Evolutionary conservation across 352 stramenopile genomes (phyloP), one percentile per base, ranked within the genome.

Genomic region (Phytophthora litchii): DNA sequence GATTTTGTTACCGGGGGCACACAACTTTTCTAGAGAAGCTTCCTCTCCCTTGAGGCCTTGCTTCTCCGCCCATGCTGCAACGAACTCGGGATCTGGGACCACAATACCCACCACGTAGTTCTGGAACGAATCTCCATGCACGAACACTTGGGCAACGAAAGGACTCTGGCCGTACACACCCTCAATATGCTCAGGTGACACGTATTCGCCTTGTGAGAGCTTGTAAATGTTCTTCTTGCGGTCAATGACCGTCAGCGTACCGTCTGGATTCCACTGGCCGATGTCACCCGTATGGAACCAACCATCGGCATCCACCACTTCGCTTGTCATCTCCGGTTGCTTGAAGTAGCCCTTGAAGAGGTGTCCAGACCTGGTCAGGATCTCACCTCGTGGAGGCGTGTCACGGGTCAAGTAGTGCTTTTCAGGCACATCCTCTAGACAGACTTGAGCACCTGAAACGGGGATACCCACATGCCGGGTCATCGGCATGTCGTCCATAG

Each of bases 211-310:
- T 66, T 96, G 83, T 17, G 86, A 73, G 16, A 96, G 78, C 75
- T 96, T 96, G 78, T 93, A 96, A 65, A 97, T 92, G 72, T 97
- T 96, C 63, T 97, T 94, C 80, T 91, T 94, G 38, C 85, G 79
- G 42, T 94, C 84, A 54, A 94, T 81, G 60, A 97, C 92, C 46
- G 77, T 81, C 29, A 98, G 52, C 41, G 83, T 93, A 37, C 91
- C 89, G 62, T 97, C 78, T 13, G 79, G 72, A 67, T 98, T 98
- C 70, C 98, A 96, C 7, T 75, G 65, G 25, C 91, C 96, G 35
- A 99, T 80, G 69, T 99, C 96, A 17, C 96, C 96, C 9, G 94
- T 98, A 72, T 98, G 89, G 60, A 99, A 98, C 84, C 88, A 99
- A 20, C 94, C 92, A 25, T 89, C 86, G 5, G 62, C 67, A 55